Base-by-base conservation (phyloP, 345 rosid species). In the Euphorbia pulcherrima region DNA sequence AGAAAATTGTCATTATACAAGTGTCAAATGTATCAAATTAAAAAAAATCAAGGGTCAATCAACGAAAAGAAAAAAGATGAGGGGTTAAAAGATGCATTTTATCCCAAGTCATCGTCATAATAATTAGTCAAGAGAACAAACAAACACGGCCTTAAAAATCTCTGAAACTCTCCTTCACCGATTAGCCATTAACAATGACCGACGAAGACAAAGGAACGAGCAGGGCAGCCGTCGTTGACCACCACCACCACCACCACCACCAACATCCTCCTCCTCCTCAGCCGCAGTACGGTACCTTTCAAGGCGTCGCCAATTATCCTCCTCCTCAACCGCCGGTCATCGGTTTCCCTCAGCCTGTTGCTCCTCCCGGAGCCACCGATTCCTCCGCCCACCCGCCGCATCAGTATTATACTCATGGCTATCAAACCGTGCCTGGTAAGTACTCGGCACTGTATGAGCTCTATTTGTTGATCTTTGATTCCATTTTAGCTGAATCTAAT, bases 291-390 rank as follows among this genome's bases (percentile, higher is more conserved):
- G 98, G 97, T 8, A 93, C 98, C 6, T 93, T 93, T 81, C 97
- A 90, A 80, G 98, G 98, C 52, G 96, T 89, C 39, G 89, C 96
- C 62, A 90, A 86, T 74, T 93, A 83, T 70, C 96, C 96, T 6
- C 85, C 89, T 52, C 85, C 81, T 23, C 82, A 68, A 6, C 71
- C 65, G 52, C 96, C 92, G n/a, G 88, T 76, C 40, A 76, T 85
- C 33, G 99, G 95, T 2, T 89, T 91, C 70, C 96, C 99, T 75
- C 95, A 89, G 75, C 99, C 97, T 3, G 81, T 75, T 2, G 80
- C 97, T 0, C 96, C 97, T 0, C 86, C 95, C 40, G 96, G 99
- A 2, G 77, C 65, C 50, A 54, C 79, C 64, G 83, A 73, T 30
- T 67, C 83, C 5, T 51, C 81, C 21, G 61, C 84, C 23, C 74